These are phyloP conservation scores for Calonectria ilicicola DNA, from an alignment of 2,329 filamentous ascomycete species.

Conservation along the genomic window DNA sequence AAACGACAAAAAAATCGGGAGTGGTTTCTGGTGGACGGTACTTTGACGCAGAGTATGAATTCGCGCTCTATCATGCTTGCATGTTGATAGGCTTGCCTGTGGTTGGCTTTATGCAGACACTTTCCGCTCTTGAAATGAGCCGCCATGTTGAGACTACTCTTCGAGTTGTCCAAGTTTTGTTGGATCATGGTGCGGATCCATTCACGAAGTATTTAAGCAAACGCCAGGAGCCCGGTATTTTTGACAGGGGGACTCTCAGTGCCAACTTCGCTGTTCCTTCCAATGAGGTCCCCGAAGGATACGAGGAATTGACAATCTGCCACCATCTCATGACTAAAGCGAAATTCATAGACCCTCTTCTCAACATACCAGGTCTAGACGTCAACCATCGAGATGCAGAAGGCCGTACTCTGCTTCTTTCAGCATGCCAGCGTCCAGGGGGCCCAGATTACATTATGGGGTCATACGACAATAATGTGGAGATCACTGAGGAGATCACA, in stretches of 20 bases:
- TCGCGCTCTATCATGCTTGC: conserved; percentile 25
- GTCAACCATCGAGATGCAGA: conserved; percentile 39
- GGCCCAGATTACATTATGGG: conserved; percentile 21
- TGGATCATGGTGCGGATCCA: conserved; percentile 43
- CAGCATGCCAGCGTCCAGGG: conserved; percentile 26
- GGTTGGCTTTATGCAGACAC: background rate
- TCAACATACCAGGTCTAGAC: conserved; percentile 34
- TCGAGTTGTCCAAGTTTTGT: conserved; percentile 27
- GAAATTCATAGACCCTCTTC: conserved; percentile 26
- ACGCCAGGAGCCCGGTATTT: background rate
- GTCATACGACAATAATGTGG: background rate
- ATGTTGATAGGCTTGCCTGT: background rate
- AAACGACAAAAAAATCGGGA: no score
- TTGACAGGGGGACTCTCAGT: background rate
- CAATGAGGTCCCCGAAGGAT: background rate
- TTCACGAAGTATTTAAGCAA: conserved; percentile 27
- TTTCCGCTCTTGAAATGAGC: no score
- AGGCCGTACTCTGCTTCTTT: conserved; percentile 42
- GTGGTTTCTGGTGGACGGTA: no score
- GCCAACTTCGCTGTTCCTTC: background rate
- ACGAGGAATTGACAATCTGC: conserved; percentile 31
- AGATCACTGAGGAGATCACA: background rate
- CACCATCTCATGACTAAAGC: conserved; percentile 34
- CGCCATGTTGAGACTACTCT: background rate
- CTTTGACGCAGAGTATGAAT: no score